Percentiles rank a stretch among this genome's conserved stretches.
Conservation (phyloP, 805 yeast genomes). For the Suhomyces sp. region DNA sequence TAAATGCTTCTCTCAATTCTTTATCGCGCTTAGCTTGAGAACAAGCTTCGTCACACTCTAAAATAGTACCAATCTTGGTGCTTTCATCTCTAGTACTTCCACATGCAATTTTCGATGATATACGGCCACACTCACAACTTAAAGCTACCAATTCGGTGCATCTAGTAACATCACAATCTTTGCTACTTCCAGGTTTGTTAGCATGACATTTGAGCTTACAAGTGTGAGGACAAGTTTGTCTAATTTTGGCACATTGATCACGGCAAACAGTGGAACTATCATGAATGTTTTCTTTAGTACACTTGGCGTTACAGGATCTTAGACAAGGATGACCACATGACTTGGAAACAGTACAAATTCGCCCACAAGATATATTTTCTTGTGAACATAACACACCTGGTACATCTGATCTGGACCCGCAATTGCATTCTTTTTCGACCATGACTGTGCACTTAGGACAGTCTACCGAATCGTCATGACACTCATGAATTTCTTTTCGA, state of each 20-base stretch:
- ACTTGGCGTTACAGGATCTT: conserved; percentile 55
- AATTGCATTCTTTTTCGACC: conserved; percentile 57
- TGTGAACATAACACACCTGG: conserved; percentile 72
- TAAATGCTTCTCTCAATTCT: conserved; percentile 63
- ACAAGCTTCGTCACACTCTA: conserved; percentile 75
- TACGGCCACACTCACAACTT: conserved; percentile 66
- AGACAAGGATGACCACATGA: conserved; percentile 50
- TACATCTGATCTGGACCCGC: conserved; percentile 52
- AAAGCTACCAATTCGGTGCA: conserved; percentile 54
- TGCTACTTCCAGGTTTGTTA: conserved; percentile 32
- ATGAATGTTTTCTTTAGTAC: conserved; percentile 62
- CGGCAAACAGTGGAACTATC: conserved; percentile 49
- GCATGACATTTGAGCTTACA: conserved; percentile 67
- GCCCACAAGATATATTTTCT: conserved; percentile 61
- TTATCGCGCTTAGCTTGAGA: conserved; percentile 57
- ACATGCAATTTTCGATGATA: conserved; percentile 51
- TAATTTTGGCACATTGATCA: conserved; percentile 53
- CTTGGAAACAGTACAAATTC: conserved; percentile 30
- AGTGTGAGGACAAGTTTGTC: conserved; percentile 63
- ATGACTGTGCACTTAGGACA: conserved; percentile 78
- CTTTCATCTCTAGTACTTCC: conserved; percentile 43
- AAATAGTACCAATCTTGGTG: conserved; percentile 33
- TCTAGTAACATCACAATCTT: conserved; percentile 49
- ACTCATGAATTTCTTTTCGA: conserved; percentile 62
- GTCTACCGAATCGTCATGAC: conserved; percentile 62